phyloP scores from a whole-genome alignment of 495 filamentous ascomycete species.

The Trichodelitschia bisporula region DNA sequence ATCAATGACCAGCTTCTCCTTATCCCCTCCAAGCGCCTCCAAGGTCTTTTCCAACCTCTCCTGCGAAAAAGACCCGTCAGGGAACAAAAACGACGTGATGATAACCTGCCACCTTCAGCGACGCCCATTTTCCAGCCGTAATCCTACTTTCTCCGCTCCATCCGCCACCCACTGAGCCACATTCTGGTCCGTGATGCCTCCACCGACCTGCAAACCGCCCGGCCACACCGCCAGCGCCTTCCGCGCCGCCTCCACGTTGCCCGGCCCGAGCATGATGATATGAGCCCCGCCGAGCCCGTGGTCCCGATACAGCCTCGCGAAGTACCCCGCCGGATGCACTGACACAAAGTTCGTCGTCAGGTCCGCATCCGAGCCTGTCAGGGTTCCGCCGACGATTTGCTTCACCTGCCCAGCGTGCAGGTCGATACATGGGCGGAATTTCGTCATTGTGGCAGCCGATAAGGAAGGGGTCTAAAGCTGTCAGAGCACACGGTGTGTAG shows the following conservation, averaged over 20 bases:
- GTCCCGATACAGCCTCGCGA: constrained; percentile 51
- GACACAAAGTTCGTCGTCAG: constrained; percentile 86
- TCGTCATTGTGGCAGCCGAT: constrained; percentile 70
- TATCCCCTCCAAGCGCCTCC: constrained; percentile 41
- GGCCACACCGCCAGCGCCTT: constrained; percentile 61
- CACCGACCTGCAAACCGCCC: constrained; percentile 58
- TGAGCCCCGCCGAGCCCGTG: constrained; percentile 56
- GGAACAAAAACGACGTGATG: constrained; percentile 70
- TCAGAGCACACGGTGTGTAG: too few species aligned
- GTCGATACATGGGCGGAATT: constrained; percentile 91
- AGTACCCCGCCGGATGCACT: constrained; percentile 52
- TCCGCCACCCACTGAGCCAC: constrained; percentile 63
- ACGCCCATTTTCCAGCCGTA: background rate
- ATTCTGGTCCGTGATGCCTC: constrained; percentile 69
- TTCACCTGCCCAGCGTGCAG: constrained; percentile 89
- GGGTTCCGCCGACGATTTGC: constrained; percentile 89
- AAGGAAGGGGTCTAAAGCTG: too few species aligned
- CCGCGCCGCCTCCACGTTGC: constrained; percentile 54
- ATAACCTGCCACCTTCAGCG: constrained; percentile 45
- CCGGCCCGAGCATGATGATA: constrained; percentile 85
- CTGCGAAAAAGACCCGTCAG: constrained; percentile 41
- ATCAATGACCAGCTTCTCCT: constrained; percentile 72
- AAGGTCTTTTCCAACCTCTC: constrained; percentile 47
- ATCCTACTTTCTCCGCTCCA: constrained; percentile 69
- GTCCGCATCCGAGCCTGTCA: constrained; percentile 35